Evolutionary conservation across 164 flowering plant genomes (phyloP), one percentile per base, ranked within the genome.

Genomic region (Protea cynaroides): DNA sequence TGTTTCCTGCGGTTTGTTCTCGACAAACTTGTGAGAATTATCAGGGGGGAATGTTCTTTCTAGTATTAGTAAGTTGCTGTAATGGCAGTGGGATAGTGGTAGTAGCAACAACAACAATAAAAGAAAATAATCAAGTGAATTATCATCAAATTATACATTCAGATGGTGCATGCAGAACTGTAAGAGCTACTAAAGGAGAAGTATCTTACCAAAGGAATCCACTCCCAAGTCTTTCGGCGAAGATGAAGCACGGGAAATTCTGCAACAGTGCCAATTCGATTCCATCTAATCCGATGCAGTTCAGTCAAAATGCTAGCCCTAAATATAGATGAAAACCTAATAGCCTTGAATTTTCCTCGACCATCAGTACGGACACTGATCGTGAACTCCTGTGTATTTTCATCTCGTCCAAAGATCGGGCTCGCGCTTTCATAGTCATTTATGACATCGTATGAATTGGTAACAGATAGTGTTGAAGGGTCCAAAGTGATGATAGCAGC

Each of bases 271-370:
- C 72, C 78, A 37, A 83, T 52, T 69, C 79, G 70, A 60, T 51
- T 83, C 83, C 88, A 82, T 62, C 86, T 74, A 4, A 92, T 75
- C 68, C 86, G 64, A 57, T 92, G 86, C 84, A 92, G 52, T 72
- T 90, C 97, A 18, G 97, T 92, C 79, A 95, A 74, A 53, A 95
- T 88, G 72, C 97, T 86, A 0, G 88, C 96, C 65, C 97, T 75
- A 61, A 74, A 90, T 81, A 62, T 74, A 19, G 94, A 88, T 11
- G 99, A 95, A 47, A 92, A 87, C 79, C 90, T 95, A 6, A 90
- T 74, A 1, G 71, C 80, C 74, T 90, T 95, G 63, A 81, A 95
- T 66, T 95, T 95, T 34, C 97, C 97, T 0, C 81, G 80, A 4
- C 97, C 97, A 67, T 95, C 99, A 1, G 97, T 83, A 77, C 99